phyloP scores from a whole-genome alignment of 768 basidiomycete species.

The Pisolithus sp. region DNA sequence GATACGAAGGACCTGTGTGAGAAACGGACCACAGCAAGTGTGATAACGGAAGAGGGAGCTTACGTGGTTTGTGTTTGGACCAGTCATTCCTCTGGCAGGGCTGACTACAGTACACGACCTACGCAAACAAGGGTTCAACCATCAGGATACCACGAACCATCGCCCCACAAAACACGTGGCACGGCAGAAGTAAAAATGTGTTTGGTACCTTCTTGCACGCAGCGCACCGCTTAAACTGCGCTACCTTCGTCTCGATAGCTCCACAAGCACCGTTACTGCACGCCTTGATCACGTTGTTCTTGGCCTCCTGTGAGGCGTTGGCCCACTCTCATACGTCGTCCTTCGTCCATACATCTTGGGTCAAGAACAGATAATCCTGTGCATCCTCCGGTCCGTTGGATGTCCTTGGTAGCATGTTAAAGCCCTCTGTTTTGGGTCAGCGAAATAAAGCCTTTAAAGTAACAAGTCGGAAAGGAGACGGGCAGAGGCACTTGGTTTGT shows the following conservation, averaged over 20 bases:
- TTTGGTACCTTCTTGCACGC: constrained; percentile 28
- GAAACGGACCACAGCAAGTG: too few relatives aligned
- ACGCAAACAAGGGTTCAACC: background rate
- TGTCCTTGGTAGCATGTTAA: constrained; percentile 24
- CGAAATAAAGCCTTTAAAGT: background rate
- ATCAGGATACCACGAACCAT: too few relatives aligned
- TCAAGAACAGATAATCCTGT: constrained; percentile 41
- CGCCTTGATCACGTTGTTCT: constrained; percentile 25
- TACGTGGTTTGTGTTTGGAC: constrained; percentile 20
- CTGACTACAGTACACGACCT: constrained; percentile 24
- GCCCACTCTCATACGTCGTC: constrained; percentile 39
- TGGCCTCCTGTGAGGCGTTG: constrained; percentile 29
- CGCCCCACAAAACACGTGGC: too few relatives aligned
- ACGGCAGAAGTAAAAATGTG: background rate
- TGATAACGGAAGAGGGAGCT: background rate
- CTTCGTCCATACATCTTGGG: constrained; percentile 41
- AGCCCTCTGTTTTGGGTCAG: constrained; percentile 16
- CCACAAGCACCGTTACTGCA: constrained; percentile 30
- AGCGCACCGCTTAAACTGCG: constrained; percentile 37
- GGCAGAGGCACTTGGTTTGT: constrained; percentile 29
- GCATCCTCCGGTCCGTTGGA: constrained; percentile 38
- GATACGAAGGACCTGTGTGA: background rate
- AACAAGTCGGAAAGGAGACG: background rate
- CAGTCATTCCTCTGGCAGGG: constrained; percentile 28
- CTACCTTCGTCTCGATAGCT: constrained; percentile 26